phyloP scores from a whole-genome alignment of 1,139 yeast species.

The Blastobotrys malaysiensis region DNA sequence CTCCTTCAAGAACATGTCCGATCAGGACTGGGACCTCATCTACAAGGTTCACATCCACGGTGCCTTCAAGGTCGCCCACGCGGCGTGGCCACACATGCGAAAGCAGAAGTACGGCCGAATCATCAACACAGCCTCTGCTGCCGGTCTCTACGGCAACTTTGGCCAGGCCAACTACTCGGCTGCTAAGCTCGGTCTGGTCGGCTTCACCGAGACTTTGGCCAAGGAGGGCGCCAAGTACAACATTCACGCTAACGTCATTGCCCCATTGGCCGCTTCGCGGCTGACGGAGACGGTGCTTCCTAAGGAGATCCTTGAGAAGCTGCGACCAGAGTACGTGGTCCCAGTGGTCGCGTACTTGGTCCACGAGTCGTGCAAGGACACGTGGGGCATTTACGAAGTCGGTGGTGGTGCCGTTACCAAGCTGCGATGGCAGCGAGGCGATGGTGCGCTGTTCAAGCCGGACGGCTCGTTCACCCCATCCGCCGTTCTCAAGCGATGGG shows the following conservation, averaged over 20 bases:
- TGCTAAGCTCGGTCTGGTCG: constrained; percentile 85
- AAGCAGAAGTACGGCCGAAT: constrained; percentile 84
- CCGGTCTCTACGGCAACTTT: constrained; percentile 93
- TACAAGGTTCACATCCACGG: constrained; percentile 86
- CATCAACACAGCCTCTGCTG: constrained; percentile 91
- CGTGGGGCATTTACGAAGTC: constrained; percentile 80
- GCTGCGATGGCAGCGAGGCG: constrained; percentile 91
- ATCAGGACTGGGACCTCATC: constrained; percentile 72
- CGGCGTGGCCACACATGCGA: constrained; percentile 90
- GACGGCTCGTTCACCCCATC: constrained; percentile 78
- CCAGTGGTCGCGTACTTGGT: constrained; percentile 79
- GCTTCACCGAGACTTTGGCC: constrained; percentile 90
- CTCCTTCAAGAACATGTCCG: constrained; percentile 72
- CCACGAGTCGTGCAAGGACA: constrained; percentile 53
- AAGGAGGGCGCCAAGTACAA: constrained; percentile 87
- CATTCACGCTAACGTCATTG: constrained; percentile 80
- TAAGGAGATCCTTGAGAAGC: constrained; percentile 70
- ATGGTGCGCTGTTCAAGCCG: constrained; percentile 80
- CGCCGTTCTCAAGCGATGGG: constrained; percentile 66
- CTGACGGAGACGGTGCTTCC: constrained; percentile 93
- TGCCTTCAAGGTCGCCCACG: constrained; percentile 76
- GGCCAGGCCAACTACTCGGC: constrained; percentile 97
- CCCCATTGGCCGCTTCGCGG: constrained; percentile 91
- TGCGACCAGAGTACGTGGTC: constrained; percentile 83
- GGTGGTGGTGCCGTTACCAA: constrained; percentile 94